Percentiles rank a stretch among this genome's conserved stretches.
These are phyloP conservation scores for Myrica gale DNA, from an alignment of 306 rosid genomes.

Conservation along the genomic window DNA sequence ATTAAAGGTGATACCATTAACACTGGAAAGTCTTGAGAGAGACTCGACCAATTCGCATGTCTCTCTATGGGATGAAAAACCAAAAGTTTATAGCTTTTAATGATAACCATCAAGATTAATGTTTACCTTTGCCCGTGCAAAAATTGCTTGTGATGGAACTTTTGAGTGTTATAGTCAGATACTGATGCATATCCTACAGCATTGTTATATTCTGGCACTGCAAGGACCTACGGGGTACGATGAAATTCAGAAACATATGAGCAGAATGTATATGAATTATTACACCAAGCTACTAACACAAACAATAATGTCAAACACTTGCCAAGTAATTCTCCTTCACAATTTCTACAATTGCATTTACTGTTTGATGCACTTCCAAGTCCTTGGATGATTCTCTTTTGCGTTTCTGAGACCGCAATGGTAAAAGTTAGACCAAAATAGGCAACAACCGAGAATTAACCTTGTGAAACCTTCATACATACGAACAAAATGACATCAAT, in stretches of 20 bases:
- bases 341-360: slow-evolving; percentile 74
- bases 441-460: slow-evolving; percentile 14
- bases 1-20: background rate
- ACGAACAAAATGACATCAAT: background rate
- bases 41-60: background rate
- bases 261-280: slow-evolving; percentile 13
- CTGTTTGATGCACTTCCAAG: slow-evolving; percentile 66
- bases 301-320: slow-evolving; percentile 38
- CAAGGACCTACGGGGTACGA: slow-evolving; percentile 57
- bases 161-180: slow-evolving; percentile 79
- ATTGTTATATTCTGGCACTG: slow-evolving; percentile 67
- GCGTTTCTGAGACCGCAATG: slow-evolving; percentile 61
- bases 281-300: slow-evolving; percentile 18
- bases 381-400: slow-evolving; percentile 48
- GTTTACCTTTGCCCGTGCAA: slow-evolving; percentile 76
- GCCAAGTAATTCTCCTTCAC: slow-evolving; percentile 88
- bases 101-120: slow-evolving; percentile 11
- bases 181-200: slow-evolving; percentile 70
- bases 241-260: slow-evolving; percentile 18
- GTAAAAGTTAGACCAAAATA: slow-evolving; percentile 24
- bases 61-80: slow-evolving; percentile 13
- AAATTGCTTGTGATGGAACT: slow-evolving; percentile 53
- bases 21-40: background rate
- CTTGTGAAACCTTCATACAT: slow-evolving; percentile 4
- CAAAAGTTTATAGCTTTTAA: slow-evolving; percentile 1